Conservation (phyloP, 1,284 basidiomycete genomes). For the Tilletia caries region DNA sequence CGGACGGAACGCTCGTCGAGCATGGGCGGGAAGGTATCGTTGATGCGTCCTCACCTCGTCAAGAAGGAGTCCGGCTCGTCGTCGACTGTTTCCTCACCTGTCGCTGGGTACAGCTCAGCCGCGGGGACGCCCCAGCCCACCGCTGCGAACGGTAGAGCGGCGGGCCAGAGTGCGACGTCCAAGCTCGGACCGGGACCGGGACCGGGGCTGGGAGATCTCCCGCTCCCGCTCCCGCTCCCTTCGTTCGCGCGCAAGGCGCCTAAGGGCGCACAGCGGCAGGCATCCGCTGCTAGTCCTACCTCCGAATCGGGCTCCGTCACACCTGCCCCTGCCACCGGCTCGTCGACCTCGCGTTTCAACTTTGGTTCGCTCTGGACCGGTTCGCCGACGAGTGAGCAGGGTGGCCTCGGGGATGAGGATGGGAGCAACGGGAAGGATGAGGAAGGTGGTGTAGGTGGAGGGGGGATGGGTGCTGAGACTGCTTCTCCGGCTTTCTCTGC, state of each 20-base stretch:
- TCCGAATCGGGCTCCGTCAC: too few species aligned
- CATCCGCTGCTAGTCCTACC: too few species aligned
- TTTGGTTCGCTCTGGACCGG: constrained; percentile 13
- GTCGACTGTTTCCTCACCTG: neutral
- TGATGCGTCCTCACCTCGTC: neutral
- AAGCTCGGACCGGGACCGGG: neutral
- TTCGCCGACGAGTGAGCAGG: constrained; percentile 7
- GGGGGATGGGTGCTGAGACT: too few species aligned
- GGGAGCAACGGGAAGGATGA: neutral
- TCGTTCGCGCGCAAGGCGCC: neutral
- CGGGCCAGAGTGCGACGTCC: neutral
- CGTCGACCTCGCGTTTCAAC: neutral
- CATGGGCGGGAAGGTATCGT: neutral
- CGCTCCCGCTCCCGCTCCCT: neutral
- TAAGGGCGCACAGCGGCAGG: too few species aligned
- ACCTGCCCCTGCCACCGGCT: neutral
- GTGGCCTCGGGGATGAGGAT: neutral
- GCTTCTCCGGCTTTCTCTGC: neutral
- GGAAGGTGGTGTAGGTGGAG: neutral
- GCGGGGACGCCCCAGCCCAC: neutral
- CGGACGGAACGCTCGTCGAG: neutral
- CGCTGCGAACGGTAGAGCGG: neutral
- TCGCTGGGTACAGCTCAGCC: neutral
- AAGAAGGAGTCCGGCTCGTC: neutral
- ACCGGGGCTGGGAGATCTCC: too few species aligned